These are phyloP conservation scores for Euphorbia lathyris DNA, from an alignment of 345 rosid genomes.

Conservation along the genomic window DNA sequence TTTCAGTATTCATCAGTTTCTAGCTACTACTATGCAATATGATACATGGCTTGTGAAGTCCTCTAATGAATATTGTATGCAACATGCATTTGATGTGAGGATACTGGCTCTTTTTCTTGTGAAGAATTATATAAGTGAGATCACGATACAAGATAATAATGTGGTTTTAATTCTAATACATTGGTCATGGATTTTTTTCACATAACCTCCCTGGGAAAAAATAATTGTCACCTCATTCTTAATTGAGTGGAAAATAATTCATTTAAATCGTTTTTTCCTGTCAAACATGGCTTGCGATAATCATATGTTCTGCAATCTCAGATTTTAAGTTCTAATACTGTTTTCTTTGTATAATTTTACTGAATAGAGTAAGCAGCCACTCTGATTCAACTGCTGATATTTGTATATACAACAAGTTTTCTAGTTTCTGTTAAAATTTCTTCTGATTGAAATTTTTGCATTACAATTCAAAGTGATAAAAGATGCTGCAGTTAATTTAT, in stretches of 20 bases:
- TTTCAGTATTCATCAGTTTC: not conserved
- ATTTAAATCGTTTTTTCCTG: not conserved
- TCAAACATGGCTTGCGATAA: not conserved
- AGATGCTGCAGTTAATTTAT: not conserved
- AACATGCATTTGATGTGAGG: not conserved
- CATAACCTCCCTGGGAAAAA: not conserved
- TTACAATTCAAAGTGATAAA: not conserved
- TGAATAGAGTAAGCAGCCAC: not conserved
- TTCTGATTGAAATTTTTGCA: not conserved
- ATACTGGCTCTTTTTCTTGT: not conserved
- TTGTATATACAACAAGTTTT: not conserved
- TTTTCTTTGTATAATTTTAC: not conserved
- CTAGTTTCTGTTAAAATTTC: not conserved
- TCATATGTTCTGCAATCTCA: not conserved
- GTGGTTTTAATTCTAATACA: not conserved
- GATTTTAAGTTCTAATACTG: not conserved
- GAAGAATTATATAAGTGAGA: no score
- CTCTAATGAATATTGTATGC: not conserved
- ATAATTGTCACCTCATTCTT: not conserved
- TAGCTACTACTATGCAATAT: not conserved
- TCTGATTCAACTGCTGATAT: not conserved
- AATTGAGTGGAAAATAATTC: not conserved
- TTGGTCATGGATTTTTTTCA: constrained; percentile 2
- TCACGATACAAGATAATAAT: not conserved
- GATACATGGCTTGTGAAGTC: not conserved